Conservation (phyloP, 164 flowering plant genomes). For the Stephania cephalantha region DNA sequence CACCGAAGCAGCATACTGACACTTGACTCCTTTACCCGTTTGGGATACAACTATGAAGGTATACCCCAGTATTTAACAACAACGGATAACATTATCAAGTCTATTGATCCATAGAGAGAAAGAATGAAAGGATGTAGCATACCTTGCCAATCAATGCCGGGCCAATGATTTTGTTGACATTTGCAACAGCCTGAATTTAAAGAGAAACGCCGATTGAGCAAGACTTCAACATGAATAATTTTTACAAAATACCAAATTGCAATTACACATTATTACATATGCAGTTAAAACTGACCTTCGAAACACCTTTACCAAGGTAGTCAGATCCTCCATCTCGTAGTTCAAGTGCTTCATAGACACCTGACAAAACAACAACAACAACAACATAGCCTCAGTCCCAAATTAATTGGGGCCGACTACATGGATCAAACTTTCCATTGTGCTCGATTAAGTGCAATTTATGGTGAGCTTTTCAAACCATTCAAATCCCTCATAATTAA, state of each 20-base stretch:
- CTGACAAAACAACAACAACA: too few relatives aligned
- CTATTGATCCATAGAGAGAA: neutral
- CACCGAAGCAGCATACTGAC: neutral
- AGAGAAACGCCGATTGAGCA: neutral
- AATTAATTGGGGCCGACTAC: too few relatives aligned
- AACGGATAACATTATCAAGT: neutral
- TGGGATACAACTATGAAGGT: neutral
- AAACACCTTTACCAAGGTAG: constrained; percentile 89
- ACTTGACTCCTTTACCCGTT: neutral
- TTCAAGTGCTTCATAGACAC: constrained; percentile 88
- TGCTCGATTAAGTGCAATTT: too few relatives aligned
- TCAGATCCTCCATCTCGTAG: constrained; percentile 84
- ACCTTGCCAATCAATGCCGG: constrained; percentile 94
- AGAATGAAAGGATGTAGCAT: constrained; percentile 5
- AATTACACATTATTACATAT: neutral
- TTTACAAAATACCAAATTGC: neutral
- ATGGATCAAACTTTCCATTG: too few relatives aligned
- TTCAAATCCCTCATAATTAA: too few relatives aligned
- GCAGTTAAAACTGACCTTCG: constrained; percentile 40
- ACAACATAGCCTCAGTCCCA: too few relatives aligned
- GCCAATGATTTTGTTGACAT: constrained; percentile 71
- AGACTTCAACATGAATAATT: neutral
- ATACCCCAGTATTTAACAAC: neutral
- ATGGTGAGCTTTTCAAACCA: too few relatives aligned
- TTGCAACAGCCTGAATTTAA: constrained; percentile 56